These are phyloP conservation scores for Saccharomyces eubayanus DNA, from an alignment of 805 yeast genomes.

Conservation along the genomic window DNA sequence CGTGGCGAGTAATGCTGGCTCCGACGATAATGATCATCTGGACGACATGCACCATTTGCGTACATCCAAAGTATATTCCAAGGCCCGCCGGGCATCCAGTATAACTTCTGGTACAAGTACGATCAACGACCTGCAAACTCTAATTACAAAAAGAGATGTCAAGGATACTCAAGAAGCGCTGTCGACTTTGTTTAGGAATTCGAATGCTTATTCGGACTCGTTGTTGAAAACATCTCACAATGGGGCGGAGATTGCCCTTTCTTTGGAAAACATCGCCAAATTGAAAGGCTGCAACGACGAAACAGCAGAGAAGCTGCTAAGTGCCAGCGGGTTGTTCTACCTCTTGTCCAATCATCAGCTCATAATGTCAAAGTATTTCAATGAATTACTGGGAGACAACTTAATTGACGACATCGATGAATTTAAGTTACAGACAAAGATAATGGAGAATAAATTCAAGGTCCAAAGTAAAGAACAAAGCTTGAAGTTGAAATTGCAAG, in stretches of 20 bases:
- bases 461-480: slow-evolving; percentile 45
- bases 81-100: slow-evolving; percentile 25
- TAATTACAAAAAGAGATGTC: slow-evolving; percentile 55
- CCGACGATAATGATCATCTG: neutral
- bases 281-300: slow-evolving; percentile 51
- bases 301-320: slow-evolving; percentile 53
- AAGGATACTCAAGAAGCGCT: slow-evolving; percentile 41
- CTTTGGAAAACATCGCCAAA: slow-evolving; percentile 56
- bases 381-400: slow-evolving; percentile 49
- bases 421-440: slow-evolving; percentile 37
- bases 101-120: slow-evolving; percentile 45
- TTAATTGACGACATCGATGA: slow-evolving; percentile 37
- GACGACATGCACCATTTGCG: slow-evolving; percentile 2
- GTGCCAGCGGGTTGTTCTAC: slow-evolving; percentile 71
- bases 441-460: slow-evolving; percentile 48
- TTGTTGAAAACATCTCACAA: slow-evolving; percentile 39
- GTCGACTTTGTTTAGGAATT: slow-evolving; percentile 41
- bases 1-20: neutral
- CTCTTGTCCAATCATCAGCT: slow-evolving; percentile 71
- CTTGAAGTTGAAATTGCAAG: slow-evolving; percentile 47
- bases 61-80: slow-evolving; percentile 7
- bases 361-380: slow-evolving; percentile 51
- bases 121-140: slow-evolving; percentile 49
- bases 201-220: slow-evolving; percentile 37
- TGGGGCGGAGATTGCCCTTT: slow-evolving; percentile 62